A percentile compares a stretch with the other conserved stretches of the same genome.
Conservation (phyloP, 345 rosid genomes). For the Kandelia obovata region DNA sequence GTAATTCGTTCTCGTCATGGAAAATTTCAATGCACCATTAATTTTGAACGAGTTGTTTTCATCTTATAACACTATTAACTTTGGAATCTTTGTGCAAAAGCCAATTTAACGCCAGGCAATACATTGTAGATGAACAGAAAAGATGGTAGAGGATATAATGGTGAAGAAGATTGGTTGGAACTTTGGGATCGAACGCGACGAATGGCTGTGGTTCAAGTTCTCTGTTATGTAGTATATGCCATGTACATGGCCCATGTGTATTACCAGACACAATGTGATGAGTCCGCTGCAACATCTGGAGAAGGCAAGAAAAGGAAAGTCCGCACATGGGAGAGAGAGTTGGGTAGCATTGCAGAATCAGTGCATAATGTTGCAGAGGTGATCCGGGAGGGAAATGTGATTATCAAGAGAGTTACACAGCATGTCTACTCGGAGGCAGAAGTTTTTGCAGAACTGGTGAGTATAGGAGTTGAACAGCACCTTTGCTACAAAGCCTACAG, state of each 20-base stretch:
- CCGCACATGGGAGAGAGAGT: conserved; percentile 2
- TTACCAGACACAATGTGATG: not conserved
- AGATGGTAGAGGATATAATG: conserved; percentile 12
- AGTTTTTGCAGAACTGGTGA: conserved; percentile 19
- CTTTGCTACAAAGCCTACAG: conserved; percentile 11
- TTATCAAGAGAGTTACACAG: not conserved
- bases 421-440: conserved; percentile 3
- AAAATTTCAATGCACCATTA: no score
- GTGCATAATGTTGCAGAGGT: conserved; percentile 12
- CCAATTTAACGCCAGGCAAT: not conserved
- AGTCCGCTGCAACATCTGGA: not conserved
- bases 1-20: no score
- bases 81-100: not conserved
- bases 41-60: no score
- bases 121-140: conserved; percentile 15
- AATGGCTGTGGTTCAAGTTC: conserved; percentile 20
- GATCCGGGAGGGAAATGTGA: conserved; percentile 14
- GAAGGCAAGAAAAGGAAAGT: conserved; percentile 12
- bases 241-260: conserved; percentile 10
- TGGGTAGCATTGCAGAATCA: conserved; percentile 4
- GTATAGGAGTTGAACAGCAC: conserved; percentile 15
- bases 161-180: conserved; percentile 18
- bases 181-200: conserved; percentile 15
- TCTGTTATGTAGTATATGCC: conserved; percentile 18
- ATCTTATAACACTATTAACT: no score